Conservation (phyloP, 169 alveolate genomes). For the Babesia gibsoni region DNA sequence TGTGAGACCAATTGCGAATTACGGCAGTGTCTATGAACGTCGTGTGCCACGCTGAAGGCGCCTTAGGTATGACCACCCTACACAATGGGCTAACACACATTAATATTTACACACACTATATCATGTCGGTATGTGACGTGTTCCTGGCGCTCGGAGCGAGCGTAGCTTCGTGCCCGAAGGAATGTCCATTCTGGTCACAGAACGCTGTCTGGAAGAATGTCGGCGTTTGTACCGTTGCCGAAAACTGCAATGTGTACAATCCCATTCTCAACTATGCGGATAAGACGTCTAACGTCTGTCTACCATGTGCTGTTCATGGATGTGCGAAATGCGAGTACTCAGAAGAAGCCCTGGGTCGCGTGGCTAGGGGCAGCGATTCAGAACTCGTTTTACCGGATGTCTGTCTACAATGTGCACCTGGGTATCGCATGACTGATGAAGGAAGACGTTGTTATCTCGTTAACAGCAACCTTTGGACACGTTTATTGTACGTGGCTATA, state of each 20-base stretch:
- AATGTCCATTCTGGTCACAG: conserved; percentile 69
- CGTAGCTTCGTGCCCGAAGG: conserved; percentile 57
- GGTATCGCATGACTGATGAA: conserved; percentile 63
- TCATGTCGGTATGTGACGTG: conserved; percentile 62
- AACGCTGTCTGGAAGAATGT: conserved; percentile 72
- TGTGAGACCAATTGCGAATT: not conserved
- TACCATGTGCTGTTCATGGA: conserved; percentile 69
- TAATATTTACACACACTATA: not conserved
- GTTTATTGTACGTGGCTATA: conserved; percentile 32
- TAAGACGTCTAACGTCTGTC: conserved; percentile 43
- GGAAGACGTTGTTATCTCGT: conserved; percentile 55
- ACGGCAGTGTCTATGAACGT: conserved; percentile 33
- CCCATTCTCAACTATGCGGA: conserved; percentile 66
- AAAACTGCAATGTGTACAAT: conserved; percentile 60
- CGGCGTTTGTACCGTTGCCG: conserved; percentile 66
- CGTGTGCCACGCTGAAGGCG: conserved; percentile 17
- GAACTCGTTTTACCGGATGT: conserved; percentile 48
- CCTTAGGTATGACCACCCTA: not conserved
- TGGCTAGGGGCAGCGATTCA: not conserved
- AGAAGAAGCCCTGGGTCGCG: not conserved
- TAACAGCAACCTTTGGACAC: conserved; percentile 48
- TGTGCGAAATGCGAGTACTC: conserved; percentile 60
- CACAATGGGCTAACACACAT: not conserved
- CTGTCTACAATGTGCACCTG: conserved; percentile 70
- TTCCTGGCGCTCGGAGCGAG: conserved; percentile 55